Percentiles rank a stretch among this genome's conserved stretches.
phyloP scores from a whole-genome alignment of 768 basidiomycete species.

The Strobilomyces echinocephalus region DNA sequence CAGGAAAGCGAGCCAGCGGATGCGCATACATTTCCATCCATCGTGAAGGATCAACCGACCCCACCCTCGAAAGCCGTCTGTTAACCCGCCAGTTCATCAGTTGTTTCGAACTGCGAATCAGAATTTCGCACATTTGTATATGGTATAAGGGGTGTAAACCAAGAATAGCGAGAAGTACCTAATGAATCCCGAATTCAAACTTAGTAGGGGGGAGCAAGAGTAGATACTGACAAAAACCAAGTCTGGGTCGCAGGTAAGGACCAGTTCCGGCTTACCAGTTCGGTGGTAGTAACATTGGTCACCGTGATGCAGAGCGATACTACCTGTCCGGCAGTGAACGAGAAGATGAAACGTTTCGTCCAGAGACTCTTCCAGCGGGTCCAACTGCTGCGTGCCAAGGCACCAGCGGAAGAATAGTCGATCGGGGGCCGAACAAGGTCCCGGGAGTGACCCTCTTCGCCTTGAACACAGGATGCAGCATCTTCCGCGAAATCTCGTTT shows the following conservation, averaged over 20 bases:
- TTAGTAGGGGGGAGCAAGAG: not conserved
- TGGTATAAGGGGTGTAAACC: conserved; percentile 84
- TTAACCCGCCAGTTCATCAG: not conserved
- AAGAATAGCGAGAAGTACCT: conserved; percentile 77
- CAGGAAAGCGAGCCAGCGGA: not conserved
- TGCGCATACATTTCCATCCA: conserved; percentile 78
- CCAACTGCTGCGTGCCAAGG: conserved; percentile 50
- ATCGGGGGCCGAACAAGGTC: conserved; percentile 50
- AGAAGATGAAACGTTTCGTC: conserved; percentile 68
- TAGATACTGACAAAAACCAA: conserved; percentile 64
- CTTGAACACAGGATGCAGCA: not conserved
- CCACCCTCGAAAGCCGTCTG: conserved; percentile 87
- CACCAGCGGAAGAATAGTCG: conserved; percentile 54
- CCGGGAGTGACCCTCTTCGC: not conserved
- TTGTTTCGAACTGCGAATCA: not conserved
- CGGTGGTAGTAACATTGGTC: conserved; percentile 83
- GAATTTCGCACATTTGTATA: conserved; percentile 66
- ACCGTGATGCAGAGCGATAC: conserved; percentile 86
- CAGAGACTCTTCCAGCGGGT: conserved; percentile 69
- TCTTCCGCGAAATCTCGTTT: conserved; percentile 23
- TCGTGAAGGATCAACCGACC: conserved; percentile 63
- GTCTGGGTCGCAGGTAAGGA: conserved; percentile 76
- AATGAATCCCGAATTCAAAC: not conserved
- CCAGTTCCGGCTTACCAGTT: conserved; percentile 67
- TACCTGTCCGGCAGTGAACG: conserved; percentile 72